Percentiles rank a stretch among this genome's conserved stretches.
Conservation (phyloP, 371 early-diverging fungal genomes). For the Entomophthora muscae region DNA sequence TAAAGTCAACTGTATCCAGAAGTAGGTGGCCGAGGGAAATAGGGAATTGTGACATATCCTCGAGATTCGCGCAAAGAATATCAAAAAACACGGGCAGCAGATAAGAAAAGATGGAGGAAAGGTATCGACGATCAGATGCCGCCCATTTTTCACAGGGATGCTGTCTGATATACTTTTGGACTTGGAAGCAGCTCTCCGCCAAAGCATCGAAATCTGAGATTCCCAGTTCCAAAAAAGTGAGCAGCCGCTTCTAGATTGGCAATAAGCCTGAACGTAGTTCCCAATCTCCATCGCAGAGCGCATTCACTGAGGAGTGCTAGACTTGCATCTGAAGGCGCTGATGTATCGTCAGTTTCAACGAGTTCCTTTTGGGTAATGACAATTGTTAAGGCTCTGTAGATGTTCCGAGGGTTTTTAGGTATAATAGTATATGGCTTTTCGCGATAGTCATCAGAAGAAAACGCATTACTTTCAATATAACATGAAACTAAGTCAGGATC, state of each 20-base stretch:
- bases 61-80: neutral
- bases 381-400: neutral
- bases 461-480: neutral
- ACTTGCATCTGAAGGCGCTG: neutral
- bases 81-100: neutral
- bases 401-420: conserved; percentile 1
- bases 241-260: conserved; percentile 1
- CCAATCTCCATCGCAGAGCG: conserved; percentile 1
- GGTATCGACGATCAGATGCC: neutral
- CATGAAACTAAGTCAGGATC: neutral
- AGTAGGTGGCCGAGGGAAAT: neutral
- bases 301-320: conserved; percentile 4
- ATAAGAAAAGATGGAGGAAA: neutral
- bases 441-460: neutral
- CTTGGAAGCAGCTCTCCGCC: neutral
- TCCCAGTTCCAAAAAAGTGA: neutral
- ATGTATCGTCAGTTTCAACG: no score
- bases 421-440: neutral
- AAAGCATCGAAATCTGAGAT: neutral
- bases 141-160: conserved; percentile 1
- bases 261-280: neutral
- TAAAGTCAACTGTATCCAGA: neutral
- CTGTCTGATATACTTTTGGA: neutral
- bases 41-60: neutral
- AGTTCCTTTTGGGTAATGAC: no score